Evolutionary conservation across 1,284 basidiomycete species (phyloP).

Genomic region (Phylloporus gajari): DNA sequence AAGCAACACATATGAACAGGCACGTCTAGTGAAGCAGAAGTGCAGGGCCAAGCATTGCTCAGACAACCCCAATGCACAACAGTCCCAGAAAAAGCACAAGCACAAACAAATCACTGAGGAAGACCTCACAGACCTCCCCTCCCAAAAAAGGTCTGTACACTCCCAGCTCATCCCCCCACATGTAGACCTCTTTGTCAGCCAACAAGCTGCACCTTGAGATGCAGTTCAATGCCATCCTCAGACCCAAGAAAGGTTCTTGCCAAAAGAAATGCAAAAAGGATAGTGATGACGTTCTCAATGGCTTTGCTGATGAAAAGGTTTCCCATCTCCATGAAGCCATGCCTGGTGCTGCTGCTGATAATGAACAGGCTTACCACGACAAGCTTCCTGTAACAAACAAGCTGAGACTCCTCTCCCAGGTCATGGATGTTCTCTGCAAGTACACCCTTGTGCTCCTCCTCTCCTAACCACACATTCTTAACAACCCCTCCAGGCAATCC

Average conservation of each 20-base stretch:
- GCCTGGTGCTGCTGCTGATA: conserved; percentile 88
- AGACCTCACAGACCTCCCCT: conserved; percentile 71
- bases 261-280: conserved; percentile 79
- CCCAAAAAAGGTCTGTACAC: conserved; percentile 72
- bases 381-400: conserved; percentile 91
- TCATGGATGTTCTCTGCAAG: conserved; percentile 96
- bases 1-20: conserved; percentile 74
- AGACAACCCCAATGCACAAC: conserved; percentile 38
- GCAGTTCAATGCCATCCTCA: conserved; percentile 87
- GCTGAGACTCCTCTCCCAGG: conserved; percentile 85
- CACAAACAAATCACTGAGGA: conserved; percentile 64
- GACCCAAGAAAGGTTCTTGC: conserved; percentile 74
- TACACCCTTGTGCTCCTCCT: conserved; percentile 50
- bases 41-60: conserved; percentile 35
- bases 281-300: conserved; percentile 83
- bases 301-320: conserved; percentile 92
- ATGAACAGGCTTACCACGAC: conserved; percentile 83
- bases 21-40: conserved; percentile 51
- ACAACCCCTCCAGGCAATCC: conserved; percentile 67
- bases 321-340: conserved; percentile 86
- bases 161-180: conserved; percentile 15
- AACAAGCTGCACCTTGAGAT: conserved; percentile 72
- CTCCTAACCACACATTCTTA: neutral
- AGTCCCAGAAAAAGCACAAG: conserved; percentile 59
- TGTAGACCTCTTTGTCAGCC: conserved; percentile 51